Evolutionary conservation across 805 yeast species (phyloP).

Genomic region (Spathaspora passalidarum): DNA sequence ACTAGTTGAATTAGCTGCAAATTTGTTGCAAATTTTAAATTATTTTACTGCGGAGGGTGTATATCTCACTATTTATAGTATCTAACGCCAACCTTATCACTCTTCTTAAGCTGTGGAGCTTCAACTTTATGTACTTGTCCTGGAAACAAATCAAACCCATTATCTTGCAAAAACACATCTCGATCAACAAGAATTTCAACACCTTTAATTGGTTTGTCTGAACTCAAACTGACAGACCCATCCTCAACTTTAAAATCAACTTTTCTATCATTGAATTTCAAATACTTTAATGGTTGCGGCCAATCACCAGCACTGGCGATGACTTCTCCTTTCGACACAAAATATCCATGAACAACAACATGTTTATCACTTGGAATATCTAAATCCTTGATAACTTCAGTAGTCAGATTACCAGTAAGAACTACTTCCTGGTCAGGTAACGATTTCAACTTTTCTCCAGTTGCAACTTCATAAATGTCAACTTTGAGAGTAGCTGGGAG

Average conservation of each 20-base stretch:
- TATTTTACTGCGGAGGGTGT: too few relatives aligned
- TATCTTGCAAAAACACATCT: conserved; percentile 34
- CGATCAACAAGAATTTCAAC: conserved; percentile 29
- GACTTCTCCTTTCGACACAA: conserved; percentile 14
- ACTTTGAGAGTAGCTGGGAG: conserved; percentile 21
- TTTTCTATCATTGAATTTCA: conserved; percentile 26
- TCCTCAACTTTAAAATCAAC: conserved; percentile 20
- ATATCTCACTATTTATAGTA: conserved; percentile 19
- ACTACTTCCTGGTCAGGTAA: conserved; percentile 11
- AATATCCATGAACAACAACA: conserved; percentile 15
- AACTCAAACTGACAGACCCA: conserved; percentile 19
- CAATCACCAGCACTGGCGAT: conserved; percentile 40
- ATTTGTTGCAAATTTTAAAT: too few relatives aligned
- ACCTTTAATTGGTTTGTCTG: conserved; percentile 44
- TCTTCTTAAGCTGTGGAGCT: conserved; percentile 11
- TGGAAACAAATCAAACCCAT: conserved; percentile 50
- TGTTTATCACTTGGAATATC: conserved; percentile 13
- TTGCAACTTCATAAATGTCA: conserved; percentile 25
- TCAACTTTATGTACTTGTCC: conserved; percentile 18
- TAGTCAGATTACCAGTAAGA: conserved; percentile 25
- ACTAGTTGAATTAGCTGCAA: too few relatives aligned
- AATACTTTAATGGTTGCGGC: conserved; percentile 49
- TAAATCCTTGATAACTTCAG: conserved; percentile 21
- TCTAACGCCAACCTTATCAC: conserved; percentile 16
- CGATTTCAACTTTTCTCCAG: conserved; percentile 25